Evolutionary conservation across 2,329 filamentous ascomycete species (phyloP).

Genomic region (Hypocreales sp.): DNA sequence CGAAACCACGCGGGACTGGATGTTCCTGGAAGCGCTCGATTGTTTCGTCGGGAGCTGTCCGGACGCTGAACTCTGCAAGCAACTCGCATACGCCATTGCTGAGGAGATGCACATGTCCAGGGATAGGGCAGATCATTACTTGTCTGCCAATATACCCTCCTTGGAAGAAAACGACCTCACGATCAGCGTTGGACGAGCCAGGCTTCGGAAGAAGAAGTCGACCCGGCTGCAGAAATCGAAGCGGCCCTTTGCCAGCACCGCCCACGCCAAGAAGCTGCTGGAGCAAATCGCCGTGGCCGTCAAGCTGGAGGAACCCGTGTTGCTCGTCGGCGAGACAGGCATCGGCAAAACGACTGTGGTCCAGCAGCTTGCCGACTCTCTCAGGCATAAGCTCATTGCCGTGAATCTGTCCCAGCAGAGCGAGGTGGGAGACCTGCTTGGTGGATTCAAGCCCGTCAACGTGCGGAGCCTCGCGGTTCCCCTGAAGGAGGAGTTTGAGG

Average conservation of each 20-base stretch:
- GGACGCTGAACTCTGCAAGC: slow-evolving; percentile 41
- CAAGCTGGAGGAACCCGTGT: slow-evolving; percentile 68
- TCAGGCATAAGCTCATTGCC: slow-evolving; percentile 76
- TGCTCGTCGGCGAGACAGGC: slow-evolving; percentile 96
- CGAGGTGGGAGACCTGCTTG: slow-evolving; percentile 87
- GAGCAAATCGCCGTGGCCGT: slow-evolving; percentile 81
- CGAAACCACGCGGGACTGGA: slow-evolving; percentile 61
- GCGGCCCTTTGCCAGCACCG: slow-evolving; percentile 74
- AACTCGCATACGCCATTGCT: slow-evolving; percentile 56
- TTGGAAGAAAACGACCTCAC: slow-evolving; percentile 44
- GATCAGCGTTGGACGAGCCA: slow-evolving; percentile 51
- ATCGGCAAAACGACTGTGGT: slow-evolving; percentile 96
- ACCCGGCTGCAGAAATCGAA: slow-evolving; percentile 34
- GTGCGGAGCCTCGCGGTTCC: slow-evolving; percentile 76
- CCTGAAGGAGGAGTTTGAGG: slow-evolving; percentile 84
- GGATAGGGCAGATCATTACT: slow-evolving; percentile 63
- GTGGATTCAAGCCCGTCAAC: slow-evolving; percentile 93
- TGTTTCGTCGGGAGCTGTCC: slow-evolving; percentile 77
- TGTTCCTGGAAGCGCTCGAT: slow-evolving; percentile 87
- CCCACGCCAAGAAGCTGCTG: slow-evolving; percentile 67
- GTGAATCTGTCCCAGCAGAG: slow-evolving; percentile 98
- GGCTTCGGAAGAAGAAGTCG: slow-evolving; percentile 42
- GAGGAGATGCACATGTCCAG: slow-evolving; percentile 78
- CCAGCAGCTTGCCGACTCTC: slow-evolving; percentile 72
- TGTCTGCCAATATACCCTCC: slow-evolving; percentile 56